phyloP scores from a whole-genome alignment of 169 alveolate genomes.

The Plasmodium adleri region DNA sequence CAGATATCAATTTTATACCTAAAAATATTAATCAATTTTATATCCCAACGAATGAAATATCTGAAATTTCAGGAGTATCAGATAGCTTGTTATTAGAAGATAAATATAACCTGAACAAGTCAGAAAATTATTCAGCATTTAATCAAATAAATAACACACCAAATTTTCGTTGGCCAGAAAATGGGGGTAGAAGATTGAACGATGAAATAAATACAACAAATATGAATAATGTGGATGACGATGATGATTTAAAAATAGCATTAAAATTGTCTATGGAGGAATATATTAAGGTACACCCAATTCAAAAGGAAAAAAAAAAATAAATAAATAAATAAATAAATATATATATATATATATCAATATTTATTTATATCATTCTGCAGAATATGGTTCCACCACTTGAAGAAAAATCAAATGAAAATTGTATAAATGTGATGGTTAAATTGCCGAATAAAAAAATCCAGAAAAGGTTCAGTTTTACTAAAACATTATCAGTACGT shows the following conservation, averaged over 20 bases:
- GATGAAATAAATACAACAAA: constrained; percentile 18
- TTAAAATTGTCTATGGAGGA: constrained; percentile 63
- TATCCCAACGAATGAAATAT: constrained; percentile 48
- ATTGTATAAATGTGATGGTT: constrained; percentile 44
- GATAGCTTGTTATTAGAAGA: constrained; percentile 58
- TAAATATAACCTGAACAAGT: constrained; percentile 2
- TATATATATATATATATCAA: background rate
- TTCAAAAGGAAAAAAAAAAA: background rate
- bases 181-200: constrained; percentile 65
- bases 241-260: constrained; percentile 66
- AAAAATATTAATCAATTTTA: constrained; percentile 69
- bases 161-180: constrained; percentile 70
- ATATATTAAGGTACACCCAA: constrained; percentile 36
- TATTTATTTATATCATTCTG: background rate
- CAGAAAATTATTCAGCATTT: constrained; percentile 17
- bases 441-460: constrained; percentile 51
- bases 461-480: constrained; percentile 24
- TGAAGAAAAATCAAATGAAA: constrained; percentile 29
- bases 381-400: constrained; percentile 58
- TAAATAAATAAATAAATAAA: background rate
- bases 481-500: constrained; percentile 45
- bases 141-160: constrained; percentile 8
- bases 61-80: constrained; percentile 29
- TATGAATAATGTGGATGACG: constrained; percentile 34
- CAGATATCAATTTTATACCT: constrained; percentile 59